These are phyloP conservation scores for Haematococcus sp. DNA, from an alignment of 139 green algal species.

Conservation along the genomic window DNA sequence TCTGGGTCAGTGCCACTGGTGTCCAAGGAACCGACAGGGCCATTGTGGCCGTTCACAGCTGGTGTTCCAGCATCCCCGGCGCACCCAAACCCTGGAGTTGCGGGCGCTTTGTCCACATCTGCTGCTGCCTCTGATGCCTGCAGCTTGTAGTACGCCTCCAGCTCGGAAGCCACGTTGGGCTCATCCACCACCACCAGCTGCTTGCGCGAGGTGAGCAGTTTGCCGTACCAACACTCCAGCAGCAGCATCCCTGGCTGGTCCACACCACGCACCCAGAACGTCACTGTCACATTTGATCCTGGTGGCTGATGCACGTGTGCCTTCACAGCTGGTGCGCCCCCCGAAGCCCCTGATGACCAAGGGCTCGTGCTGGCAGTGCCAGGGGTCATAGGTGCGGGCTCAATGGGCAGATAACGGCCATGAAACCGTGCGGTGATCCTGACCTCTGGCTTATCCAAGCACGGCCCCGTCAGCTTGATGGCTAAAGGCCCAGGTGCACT, in stretches of 20 bases:
- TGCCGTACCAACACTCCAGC: constrained; percentile 10
- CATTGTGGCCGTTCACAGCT: too few relatives aligned
- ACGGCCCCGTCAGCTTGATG: not conserved
- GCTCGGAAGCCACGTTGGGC: not conserved
- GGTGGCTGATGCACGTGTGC: not conserved
- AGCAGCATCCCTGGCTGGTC: constrained; percentile 11
- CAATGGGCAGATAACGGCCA: not conserved
- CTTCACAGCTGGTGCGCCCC: too few relatives aligned
- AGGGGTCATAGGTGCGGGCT: not conserved
- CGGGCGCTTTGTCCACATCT: too few relatives aligned
- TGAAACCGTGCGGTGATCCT: constrained; percentile 1
- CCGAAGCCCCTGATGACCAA: not conserved
- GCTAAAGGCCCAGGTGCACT: too few relatives aligned
- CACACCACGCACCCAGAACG: not conserved
- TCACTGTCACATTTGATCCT: not conserved
- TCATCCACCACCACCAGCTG: constrained; percentile 12
- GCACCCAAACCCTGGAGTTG: too few relatives aligned
- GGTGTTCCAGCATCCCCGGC: too few relatives aligned
- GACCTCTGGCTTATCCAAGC: not conserved
- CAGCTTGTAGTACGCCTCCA: not conserved
- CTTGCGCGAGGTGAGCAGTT: constrained; percentile 7
- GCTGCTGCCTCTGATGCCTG: too few relatives aligned
- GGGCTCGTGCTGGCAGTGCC: not conserved
- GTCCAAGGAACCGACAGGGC: too few relatives aligned
- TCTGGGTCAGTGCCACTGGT: too few relatives aligned